phyloP scores from a whole-genome alignment of 139 green algal species.

The Tetradesmus lagerheimii region DNA sequence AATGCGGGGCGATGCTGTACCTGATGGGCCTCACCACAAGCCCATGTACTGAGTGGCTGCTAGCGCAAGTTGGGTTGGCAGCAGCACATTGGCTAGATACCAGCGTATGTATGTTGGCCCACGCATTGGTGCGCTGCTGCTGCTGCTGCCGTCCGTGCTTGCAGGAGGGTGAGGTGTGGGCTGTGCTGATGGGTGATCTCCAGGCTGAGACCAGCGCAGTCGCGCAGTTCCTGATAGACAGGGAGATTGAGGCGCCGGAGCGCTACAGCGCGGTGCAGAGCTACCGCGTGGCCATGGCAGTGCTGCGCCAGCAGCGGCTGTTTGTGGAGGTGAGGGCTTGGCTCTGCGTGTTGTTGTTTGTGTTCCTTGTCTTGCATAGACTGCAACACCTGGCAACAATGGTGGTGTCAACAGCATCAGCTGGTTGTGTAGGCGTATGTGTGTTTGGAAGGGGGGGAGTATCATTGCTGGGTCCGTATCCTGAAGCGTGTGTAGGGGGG shows the following conservation, averaged over 20 bases:
- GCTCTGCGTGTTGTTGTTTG: too few relatives aligned
- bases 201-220: constrained; percentile 54
- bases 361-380: too few relatives aligned
- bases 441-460: too few relatives aligned
- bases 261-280: constrained; percentile 84
- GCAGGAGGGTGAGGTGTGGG: constrained; percentile 49
- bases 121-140: not conserved
- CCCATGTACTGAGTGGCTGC: constrained; percentile 66
- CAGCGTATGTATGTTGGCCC: too few relatives aligned
- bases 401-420: not conserved
- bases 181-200: constrained; percentile 56
- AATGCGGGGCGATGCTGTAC: constrained; percentile 77
- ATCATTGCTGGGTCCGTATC: too few relatives aligned
- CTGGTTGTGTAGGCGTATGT: not conserved
- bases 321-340: constrained; percentile 75
- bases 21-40: constrained; percentile 70
- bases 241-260: constrained; percentile 90
- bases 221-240: constrained; percentile 85
- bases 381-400: too few relatives aligned
- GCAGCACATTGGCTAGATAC: too few relatives aligned
- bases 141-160: not conserved
- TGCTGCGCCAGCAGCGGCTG: constrained; percentile 83
- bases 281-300: constrained; percentile 84
- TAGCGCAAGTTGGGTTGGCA: constrained; percentile 2
- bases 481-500: not conserved